Evolutionary conservation across 257 asterid genomes (phyloP).

Genomic region (Nicotiana tabacum): DNA sequence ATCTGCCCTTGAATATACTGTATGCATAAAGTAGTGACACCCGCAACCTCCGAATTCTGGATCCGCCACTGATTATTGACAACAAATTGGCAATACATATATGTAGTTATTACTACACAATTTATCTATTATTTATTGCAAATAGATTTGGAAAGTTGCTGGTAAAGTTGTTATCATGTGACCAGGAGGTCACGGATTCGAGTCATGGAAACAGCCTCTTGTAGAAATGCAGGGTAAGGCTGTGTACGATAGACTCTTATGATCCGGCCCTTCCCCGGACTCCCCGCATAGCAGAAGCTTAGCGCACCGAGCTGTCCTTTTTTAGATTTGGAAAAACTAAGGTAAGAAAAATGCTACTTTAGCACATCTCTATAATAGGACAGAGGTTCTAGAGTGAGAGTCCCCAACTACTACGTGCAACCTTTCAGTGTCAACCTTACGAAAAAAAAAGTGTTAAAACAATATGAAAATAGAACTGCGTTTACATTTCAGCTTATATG

Average conservation of each 20-base stretch:
- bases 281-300: too few relatives aligned
- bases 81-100: background rate
- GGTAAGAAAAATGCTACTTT: background rate
- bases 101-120: background rate
- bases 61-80: background rate
- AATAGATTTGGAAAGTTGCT: background rate
- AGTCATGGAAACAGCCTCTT: too few relatives aligned
- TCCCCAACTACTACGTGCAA: background rate
- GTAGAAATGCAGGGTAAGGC: too few relatives aligned
- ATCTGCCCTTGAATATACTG: too few relatives aligned
- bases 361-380: background rate
- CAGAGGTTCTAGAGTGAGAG: background rate
- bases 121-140: background rate
- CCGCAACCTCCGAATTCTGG: too few relatives aligned
- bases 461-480: background rate
- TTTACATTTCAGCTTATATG: background rate
- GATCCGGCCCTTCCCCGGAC: too few relatives aligned
- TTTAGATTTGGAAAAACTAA: background rate
- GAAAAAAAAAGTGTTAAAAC: background rate
- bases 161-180: too few relatives aligned
- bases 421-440: background rate
- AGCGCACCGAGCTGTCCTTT: too few relatives aligned
- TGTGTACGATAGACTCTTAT: too few relatives aligned
- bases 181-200: too few relatives aligned
- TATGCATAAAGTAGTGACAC: too few relatives aligned